These are phyloP conservation scores for Acacia melanoxylon DNA, from an alignment of 306 rosid species.

Conservation along the genomic window DNA sequence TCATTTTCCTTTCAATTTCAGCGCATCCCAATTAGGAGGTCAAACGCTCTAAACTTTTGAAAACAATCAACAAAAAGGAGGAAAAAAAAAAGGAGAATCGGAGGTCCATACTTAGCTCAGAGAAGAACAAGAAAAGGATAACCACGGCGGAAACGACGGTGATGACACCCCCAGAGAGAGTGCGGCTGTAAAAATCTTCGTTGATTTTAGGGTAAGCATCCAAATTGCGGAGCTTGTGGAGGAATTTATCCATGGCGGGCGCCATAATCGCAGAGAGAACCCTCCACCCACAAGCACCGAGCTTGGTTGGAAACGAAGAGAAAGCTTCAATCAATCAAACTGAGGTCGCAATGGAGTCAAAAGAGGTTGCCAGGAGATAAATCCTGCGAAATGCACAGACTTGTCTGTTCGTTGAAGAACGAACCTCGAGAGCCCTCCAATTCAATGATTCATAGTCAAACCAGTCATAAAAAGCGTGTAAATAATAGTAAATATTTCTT, in stretches of 20 bases:
- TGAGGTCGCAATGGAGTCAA: neutral
- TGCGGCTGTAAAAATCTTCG: slow-evolving; percentile 84
- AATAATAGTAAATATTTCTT: neutral
- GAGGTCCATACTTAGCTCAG: slow-evolving; percentile 73
- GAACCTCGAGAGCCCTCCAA: slow-evolving; percentile 1
- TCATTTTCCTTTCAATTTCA: neutral
- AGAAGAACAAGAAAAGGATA: slow-evolving; percentile 75
- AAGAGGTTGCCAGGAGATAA: slow-evolving; percentile 4
- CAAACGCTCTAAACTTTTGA: slow-evolving; percentile 8
- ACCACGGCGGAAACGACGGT: slow-evolving; percentile 68
- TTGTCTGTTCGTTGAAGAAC: neutral
- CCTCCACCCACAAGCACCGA: slow-evolving; percentile 26
- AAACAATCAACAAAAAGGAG: neutral
- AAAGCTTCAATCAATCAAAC: neutral
- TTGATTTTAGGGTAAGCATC: slow-evolving; percentile 95
- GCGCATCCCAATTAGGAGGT: slow-evolving; percentile 7
- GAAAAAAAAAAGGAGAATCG: neutral
- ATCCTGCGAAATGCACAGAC: slow-evolving; percentile 36
- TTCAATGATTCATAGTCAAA: slow-evolving; percentile 36
- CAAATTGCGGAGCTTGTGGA: slow-evolving; percentile 79
- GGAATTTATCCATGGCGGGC: slow-evolving; percentile 57
- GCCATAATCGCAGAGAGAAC: neutral
- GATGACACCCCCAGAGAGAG: slow-evolving; percentile 87
- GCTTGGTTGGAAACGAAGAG: neutral
- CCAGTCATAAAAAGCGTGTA: slow-evolving; percentile 42